Conservation (phyloP, 495 filamentous ascomycete genomes). For the Aspergillus ellipticus region DNA sequence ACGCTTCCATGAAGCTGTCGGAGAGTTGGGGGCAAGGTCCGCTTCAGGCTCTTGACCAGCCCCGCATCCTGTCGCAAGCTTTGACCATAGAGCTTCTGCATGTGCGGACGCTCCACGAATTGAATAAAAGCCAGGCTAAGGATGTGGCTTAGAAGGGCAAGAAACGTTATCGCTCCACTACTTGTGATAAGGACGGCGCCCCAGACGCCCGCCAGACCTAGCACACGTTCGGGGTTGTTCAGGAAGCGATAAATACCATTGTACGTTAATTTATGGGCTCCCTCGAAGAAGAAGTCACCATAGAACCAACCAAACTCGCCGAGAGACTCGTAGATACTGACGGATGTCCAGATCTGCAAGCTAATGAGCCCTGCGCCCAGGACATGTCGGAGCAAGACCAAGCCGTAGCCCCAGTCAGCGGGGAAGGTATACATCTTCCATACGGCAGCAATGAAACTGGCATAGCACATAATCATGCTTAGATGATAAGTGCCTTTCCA, state of each 20-base stretch:
- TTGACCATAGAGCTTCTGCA: constrained; percentile 94
- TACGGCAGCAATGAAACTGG: constrained; percentile 81
- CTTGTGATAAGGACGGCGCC: constrained; percentile 89
- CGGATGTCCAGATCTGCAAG: constrained; percentile 87
- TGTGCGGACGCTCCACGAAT: constrained; percentile 92
- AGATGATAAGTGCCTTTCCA: constrained; percentile 97
- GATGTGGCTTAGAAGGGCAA: constrained; percentile 82
- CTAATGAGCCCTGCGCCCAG: constrained; percentile 75
- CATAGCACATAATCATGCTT: constrained; percentile 83
- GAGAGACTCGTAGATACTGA: constrained; percentile 93
- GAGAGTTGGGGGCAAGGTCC: constrained; percentile 79
- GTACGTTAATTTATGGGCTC: constrained; percentile 83
- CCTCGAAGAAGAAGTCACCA: constrained; percentile 92
- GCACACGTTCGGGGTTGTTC: constrained; percentile 93
- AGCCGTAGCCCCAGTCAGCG: constrained; percentile 76
- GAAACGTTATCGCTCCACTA: constrained; percentile 74
- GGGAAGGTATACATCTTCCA: constrained; percentile 96
- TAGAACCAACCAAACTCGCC: constrained; percentile 99
- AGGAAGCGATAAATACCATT: constrained; percentile 96
- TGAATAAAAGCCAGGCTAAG: constrained; percentile 85
- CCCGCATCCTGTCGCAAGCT: constrained; percentile 83
- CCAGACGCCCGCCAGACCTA: constrained; percentile 95
- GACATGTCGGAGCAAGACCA: constrained; percentile 81
- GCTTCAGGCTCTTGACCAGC: constrained; percentile 82
- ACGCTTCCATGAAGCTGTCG: constrained; percentile 75